phyloP scores from a whole-genome alignment of 345 rosid species.

The Adansonia digitata region DNA sequence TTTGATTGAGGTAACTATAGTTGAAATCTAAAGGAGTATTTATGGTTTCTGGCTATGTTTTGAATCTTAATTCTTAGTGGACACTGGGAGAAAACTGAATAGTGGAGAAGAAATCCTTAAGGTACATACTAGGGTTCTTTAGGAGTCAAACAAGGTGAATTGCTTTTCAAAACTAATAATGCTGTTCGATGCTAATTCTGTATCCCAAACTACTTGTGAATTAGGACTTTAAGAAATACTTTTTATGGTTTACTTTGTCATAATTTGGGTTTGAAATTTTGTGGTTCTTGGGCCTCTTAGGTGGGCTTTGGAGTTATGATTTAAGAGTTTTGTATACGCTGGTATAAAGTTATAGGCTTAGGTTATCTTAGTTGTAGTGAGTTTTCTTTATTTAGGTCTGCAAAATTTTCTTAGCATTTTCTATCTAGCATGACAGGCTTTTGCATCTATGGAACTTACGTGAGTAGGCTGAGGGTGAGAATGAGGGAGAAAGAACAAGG shows the following conservation, averaged over 20 bases:
- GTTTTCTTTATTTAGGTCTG: not conserved
- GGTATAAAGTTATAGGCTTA: not conserved
- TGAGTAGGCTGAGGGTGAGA: not conserved
- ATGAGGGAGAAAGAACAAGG: not conserved
- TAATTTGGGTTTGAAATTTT: not conserved
- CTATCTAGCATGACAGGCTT: not conserved
- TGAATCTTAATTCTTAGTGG: not conserved
- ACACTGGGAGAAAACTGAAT: not conserved
- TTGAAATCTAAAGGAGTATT: not conserved
- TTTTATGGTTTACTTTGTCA: not conserved
- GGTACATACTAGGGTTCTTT: not conserved
- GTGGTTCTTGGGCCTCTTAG: not conserved
- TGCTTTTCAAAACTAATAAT: not conserved
- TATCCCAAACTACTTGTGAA: not conserved
- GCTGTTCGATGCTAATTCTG: not conserved
- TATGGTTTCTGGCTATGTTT: not conserved
- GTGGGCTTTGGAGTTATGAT: not conserved
- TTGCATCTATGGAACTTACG: not conserved
- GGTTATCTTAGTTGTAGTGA: not conserved
- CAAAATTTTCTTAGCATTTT: not conserved
- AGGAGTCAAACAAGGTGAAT: not conserved
- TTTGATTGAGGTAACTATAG: not conserved
- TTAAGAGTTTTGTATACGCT: not conserved
- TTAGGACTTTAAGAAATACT: not conserved
- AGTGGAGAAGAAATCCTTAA: not conserved